Conservation (phyloP, 352 stramenopile species). For the Pythium aphanidermatum region DNA sequence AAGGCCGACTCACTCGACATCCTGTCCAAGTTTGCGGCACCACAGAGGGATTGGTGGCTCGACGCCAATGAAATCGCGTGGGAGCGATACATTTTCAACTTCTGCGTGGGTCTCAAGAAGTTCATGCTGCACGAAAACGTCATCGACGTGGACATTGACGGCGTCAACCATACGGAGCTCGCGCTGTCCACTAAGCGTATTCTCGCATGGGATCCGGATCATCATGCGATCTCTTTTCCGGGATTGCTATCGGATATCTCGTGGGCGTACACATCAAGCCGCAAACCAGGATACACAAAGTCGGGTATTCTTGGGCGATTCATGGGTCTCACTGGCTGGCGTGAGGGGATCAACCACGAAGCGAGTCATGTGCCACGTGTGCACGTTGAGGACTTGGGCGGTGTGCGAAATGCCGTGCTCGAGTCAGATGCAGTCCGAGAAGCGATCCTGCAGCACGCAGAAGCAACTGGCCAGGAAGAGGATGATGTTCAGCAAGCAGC, state of each 20-base stretch:
- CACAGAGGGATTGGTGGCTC: constrained; percentile 40
- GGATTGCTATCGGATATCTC: constrained; percentile 80
- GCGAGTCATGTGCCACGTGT: constrained; percentile 75
- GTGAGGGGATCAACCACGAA: constrained; percentile 82
- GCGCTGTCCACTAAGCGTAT: constrained; percentile 75
- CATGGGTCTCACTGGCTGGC: constrained; percentile 85
- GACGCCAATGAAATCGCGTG: constrained; percentile 72
- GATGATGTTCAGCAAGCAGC: constrained; percentile 54
- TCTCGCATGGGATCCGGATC: constrained; percentile 83
- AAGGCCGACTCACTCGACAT: constrained; percentile 36
- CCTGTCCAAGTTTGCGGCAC: constrained; percentile 23
- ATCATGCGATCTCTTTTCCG: constrained; percentile 85
- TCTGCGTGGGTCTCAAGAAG: constrained; percentile 74
- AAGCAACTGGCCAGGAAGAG: constrained; percentile 23
- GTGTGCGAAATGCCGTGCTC: constrained; percentile 68
- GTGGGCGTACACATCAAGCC: constrained; percentile 86
- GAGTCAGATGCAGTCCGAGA: constrained; percentile 47
- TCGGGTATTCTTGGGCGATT: constrained; percentile 73
- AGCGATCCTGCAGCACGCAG: constrained; percentile 40
- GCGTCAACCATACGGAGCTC: constrained; percentile 75
- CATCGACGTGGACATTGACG: constrained; percentile 76
- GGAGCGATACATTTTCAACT: constrained; percentile 85
- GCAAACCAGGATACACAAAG: constrained; percentile 83
- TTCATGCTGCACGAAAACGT: constrained; percentile 81
- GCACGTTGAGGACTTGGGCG: constrained; percentile 52